These are phyloP conservation scores for Cyberlindnera xishuangbannaensis DNA, from an alignment of 805 yeast genomes.

Conservation along the genomic window DNA sequence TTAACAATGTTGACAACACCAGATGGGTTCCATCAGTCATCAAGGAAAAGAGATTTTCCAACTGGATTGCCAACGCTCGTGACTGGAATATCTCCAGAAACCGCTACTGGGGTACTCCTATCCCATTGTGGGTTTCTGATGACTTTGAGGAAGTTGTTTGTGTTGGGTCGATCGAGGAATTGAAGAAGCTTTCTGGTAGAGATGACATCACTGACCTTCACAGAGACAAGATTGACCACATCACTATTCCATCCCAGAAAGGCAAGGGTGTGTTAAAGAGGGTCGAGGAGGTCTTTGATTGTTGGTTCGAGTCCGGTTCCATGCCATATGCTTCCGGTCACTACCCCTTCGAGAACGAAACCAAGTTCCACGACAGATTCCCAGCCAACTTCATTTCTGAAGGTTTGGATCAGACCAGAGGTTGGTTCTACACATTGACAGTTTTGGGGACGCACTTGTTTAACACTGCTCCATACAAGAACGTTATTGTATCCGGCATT, in stretches of 20 bases:
- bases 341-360: conserved; percentile 88
- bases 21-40: conserved; percentile 92
- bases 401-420: conserved; percentile 99
- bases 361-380: conserved; percentile 64
- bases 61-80: conserved; percentile 98
- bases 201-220: conserved; percentile 82
- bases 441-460: conserved; percentile 94
- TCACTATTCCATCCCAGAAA: conserved; percentile 85
- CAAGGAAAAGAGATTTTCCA: conserved; percentile 92
- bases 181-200: conserved; percentile 78
- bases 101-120: conserved; percentile 99
- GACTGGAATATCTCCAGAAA: conserved; percentile 99
- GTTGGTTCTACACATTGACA: conserved; percentile 97
- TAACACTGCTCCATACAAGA: conserved; percentile 87
- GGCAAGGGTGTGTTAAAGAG: conserved; percentile 88
- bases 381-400: conserved; percentile 98
- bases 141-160: conserved; percentile 91
- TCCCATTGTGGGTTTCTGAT: conserved; percentile 95
- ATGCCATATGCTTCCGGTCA: conserved; percentile 98
- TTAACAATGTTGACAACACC: conserved; percentile 76
- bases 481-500: conserved; percentile 94
- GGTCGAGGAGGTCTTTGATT: conserved; percentile 96
- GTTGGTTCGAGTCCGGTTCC: conserved; percentile 99
- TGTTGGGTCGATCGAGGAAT: conserved; percentile 85
- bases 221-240: conserved; percentile 85